Conservation (phyloP, 2,329 filamentous ascomycete genomes). For the Talaromyces rugulosus region DNA sequence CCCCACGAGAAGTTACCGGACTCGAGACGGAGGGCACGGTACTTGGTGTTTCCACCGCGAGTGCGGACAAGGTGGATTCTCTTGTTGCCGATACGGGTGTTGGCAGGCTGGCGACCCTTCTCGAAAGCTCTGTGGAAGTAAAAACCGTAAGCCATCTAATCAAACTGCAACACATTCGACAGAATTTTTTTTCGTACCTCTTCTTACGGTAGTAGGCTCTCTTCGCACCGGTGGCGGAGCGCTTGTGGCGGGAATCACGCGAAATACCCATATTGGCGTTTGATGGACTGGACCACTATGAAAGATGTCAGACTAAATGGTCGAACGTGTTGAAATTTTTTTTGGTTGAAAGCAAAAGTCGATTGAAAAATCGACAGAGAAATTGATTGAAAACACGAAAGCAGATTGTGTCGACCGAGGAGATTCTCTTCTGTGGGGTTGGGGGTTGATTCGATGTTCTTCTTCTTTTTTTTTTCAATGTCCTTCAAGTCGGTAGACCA, state of each 20-base stretch:
- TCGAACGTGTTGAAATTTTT: neutral
- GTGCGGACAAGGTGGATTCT: conserved; percentile 95
- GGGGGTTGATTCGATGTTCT: neutral
- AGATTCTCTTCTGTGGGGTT: conserved; percentile 1
- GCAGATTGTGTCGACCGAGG: conserved; percentile 6
- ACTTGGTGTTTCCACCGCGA: conserved; percentile 98
- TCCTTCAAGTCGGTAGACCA: neutral
- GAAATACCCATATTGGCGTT: conserved; percentile 98
- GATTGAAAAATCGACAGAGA: neutral
- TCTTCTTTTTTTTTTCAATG: neutral
- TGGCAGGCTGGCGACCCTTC: conserved; percentile 98
- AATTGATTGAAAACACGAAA: neutral
- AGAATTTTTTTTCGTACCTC: conserved; percentile 42
- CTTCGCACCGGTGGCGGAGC: conserved; percentile 98
- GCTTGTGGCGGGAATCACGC: conserved; percentile 99
- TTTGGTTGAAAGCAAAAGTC: neutral
- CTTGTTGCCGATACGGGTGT: conserved; percentile 98
- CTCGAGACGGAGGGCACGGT: conserved; percentile 97
- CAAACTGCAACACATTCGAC: neutral
- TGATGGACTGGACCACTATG: conserved; percentile 50
- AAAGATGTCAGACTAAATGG: conserved; percentile 12
- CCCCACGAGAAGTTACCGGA: conserved; percentile 99
- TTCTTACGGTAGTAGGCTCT: conserved; percentile 77
- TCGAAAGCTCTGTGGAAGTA: conserved; percentile 92
- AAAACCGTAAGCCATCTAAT: neutral